Base-by-base conservation (phyloP, 106 monocot species). In the Acorus calamus region DNA sequence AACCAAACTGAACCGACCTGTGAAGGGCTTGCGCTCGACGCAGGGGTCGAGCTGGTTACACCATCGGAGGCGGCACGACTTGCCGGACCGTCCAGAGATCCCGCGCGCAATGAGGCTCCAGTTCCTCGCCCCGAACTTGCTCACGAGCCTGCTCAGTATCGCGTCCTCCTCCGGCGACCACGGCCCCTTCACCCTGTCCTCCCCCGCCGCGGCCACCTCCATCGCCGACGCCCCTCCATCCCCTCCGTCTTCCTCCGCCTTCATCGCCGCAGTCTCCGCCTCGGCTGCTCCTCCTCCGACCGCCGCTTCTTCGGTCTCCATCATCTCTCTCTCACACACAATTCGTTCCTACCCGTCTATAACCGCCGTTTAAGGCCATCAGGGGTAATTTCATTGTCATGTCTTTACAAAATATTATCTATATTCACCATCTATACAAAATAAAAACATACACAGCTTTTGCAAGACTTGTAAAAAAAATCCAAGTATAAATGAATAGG, bases 51-150 rank as follows among this genome's bases (percentile, higher is more conserved):
- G 84, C 66, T 94, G 89, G 73, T 94, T 90, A 42, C 94, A 94
- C 94, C 94, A 94, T 8, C 86, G 77, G 45, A 94, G 87, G n/a
- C 94, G 79, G 72, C 90, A 90, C 9, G 90, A 94, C 63, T 94
- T 87, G 47, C 94, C 94, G 4, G 94, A 94, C 9, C 86, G 81
- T 0, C 94, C 94, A 3, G 89, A 68, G 59, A 94, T 84, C 46
- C 89, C 94, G 46, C 87, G 61, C 5, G 89, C 89, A 47, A 94
- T 87, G 14, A 89, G 68, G 68, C 84, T 90, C 94, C 94, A 94
- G 71, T 90, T 94, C 64, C 89, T 74, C 11, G 90, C 82, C 5
- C 94, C 90, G 64, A 94, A 90, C 77, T 94, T 94, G n/a, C 60
- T 55, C 73, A 94, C 94, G 47, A 89, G 71, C 8, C 77, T 63